A percentile compares a stretch with the other conserved stretches of the same genome.
Conservation (phyloP, 2,329 filamentous ascomycete genomes). For the Fusarium transvaalense region DNA sequence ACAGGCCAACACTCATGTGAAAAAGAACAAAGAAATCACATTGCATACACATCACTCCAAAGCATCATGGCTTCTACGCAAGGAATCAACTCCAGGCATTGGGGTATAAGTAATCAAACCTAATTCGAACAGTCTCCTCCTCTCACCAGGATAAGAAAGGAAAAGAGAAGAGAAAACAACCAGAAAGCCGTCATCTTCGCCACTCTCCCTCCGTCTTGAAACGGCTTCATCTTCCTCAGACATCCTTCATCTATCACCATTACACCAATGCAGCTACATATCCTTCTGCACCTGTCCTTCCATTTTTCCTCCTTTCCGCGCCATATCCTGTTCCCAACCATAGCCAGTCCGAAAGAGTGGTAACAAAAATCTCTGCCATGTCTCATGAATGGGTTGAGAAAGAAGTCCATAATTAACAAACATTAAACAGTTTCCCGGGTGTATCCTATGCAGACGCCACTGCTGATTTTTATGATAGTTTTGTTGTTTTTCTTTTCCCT, state of each 20-base stretch:
- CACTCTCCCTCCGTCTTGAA: conserved; percentile 32
- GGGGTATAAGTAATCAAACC: conserved; percentile 49
- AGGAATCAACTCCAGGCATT: conserved; percentile 47
- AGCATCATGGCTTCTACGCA: conserved; percentile 14
- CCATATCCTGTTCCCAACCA: conserved; percentile 31
- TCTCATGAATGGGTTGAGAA: conserved; percentile 34
- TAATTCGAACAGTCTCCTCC: conserved; percentile 44
- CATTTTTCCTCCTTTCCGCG: conserved; percentile 33
- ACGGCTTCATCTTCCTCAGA: conserved; percentile 22
- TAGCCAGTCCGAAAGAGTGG: conserved; percentile 41
- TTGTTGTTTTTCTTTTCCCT: conserved; percentile 34
- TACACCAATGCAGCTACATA: conserved; percentile 27
- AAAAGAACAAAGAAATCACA: background rate
- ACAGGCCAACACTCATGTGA: background rate
- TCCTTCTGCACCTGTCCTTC: conserved; percentile 26
- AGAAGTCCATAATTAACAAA: conserved; percentile 24
- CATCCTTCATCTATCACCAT: conserved; percentile 37
- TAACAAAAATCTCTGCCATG: conserved; percentile 36
- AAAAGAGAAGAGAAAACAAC: conserved; percentile 37
- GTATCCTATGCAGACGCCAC: conserved; percentile 38
- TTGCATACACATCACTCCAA: conserved; percentile 7
- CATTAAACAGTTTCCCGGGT: conserved; percentile 46
- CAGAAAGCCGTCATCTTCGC: conserved; percentile 33
- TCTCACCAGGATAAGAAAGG: conserved; percentile 26
- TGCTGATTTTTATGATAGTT: conserved; percentile 35